Evolutionary conservation across 208 protist genomes (phyloP).

Genomic region (Leishmania martiniquensis): DNA sequence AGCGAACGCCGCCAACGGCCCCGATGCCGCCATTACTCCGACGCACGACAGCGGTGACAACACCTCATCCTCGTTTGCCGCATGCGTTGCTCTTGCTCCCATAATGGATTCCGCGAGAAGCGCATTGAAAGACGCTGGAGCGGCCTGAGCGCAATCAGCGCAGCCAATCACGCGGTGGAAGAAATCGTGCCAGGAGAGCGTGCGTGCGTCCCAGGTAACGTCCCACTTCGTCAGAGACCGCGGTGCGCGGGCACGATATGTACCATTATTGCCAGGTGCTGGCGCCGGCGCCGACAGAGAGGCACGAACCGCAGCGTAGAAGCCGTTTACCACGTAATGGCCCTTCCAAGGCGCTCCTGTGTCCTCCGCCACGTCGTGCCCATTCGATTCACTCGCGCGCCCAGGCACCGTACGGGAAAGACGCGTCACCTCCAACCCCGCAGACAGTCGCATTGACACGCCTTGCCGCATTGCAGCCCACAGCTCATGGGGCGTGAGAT

Average conservation of each 20-base stretch:
- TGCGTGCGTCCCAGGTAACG: constrained; percentile 45
- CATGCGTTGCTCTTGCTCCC: neutral
- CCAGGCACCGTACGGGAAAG: neutral
- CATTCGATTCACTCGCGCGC: neutral
- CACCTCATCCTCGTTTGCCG: neutral
- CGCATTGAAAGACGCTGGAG: constrained; percentile 44
- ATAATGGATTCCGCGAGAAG: constrained; percentile 17
- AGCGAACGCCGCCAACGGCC: constrained; percentile 29
- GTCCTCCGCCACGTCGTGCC: neutral
- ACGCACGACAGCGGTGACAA: constrained; percentile 19
- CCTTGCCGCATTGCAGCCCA: constrained; percentile 19
- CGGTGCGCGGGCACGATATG: neutral
- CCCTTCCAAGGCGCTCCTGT: constrained; percentile 17
- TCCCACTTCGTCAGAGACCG: constrained; percentile 23
- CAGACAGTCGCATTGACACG: constrained; percentile 24
- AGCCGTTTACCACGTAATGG: constrained; percentile 29
- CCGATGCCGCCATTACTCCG: constrained; percentile 26
- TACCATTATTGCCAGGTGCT: neutral
- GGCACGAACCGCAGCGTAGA: constrained; percentile 25
- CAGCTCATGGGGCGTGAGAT: constrained; percentile 17
- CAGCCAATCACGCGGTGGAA: constrained; percentile 56
- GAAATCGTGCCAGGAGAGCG: constrained; percentile 60
- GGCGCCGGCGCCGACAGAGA: neutral
- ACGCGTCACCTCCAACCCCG: constrained; percentile 23
- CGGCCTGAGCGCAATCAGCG: constrained; percentile 42